Evolutionary conservation across 108 stramenopile genomes (phyloP).

Genomic region (Nannochloropsis salina): DNA sequence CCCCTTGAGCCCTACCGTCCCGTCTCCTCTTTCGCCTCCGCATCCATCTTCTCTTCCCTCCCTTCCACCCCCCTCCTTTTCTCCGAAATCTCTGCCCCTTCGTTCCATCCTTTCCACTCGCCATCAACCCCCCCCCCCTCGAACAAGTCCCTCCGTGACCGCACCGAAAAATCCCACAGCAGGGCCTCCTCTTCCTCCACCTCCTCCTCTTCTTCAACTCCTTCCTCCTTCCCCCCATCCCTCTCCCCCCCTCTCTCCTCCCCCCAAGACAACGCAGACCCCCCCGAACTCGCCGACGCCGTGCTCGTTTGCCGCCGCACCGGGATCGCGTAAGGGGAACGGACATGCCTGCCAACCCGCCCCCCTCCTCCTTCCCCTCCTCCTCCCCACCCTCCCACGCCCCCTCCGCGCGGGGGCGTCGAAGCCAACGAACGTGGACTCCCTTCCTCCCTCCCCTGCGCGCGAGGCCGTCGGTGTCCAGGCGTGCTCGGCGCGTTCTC

Average conservation of each 20-base stretch:
- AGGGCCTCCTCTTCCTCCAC: neutral
- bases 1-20: no score
- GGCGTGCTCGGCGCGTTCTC: no score
- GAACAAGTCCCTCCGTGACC: neutral
- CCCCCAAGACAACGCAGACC: no score
- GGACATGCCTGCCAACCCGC: neutral
- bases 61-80: no score
- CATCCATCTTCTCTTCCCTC: no score
- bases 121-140: neutral
- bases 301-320: neutral
- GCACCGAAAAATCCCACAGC: neutral
- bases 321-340: neutral
- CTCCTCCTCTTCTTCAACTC: neutral
- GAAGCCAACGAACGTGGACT: no score
- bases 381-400: neutral
- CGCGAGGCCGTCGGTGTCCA: no score
- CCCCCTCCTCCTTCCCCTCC: neutral
- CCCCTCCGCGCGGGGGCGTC: no score
- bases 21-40: no score
- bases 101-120: no score
- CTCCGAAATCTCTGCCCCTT: no score
- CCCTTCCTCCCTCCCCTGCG: neutral
- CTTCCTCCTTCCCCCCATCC: neutral
- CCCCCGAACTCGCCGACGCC: neutral
- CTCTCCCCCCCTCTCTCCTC: conserved; percentile 10